Evolutionary conservation across 176 grass and related monocot species (phyloP), one percentile per base, ranked within the genome.

Genomic region (Eremochloa ophiuroides): DNA sequence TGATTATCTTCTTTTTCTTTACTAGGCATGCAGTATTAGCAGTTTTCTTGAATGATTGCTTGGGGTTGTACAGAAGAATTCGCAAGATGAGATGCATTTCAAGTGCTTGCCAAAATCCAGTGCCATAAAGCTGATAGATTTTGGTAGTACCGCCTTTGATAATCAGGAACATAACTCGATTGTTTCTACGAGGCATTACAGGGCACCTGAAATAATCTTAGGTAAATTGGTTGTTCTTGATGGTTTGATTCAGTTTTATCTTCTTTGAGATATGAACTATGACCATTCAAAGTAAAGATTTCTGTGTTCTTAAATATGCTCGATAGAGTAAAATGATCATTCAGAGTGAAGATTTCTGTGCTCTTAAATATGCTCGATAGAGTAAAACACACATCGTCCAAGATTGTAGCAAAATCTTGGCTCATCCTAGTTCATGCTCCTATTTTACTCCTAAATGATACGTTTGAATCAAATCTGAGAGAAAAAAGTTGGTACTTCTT

Each of bases 131-230:
- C 86, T 98, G 84, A 98, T 98, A 91, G 96, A 98, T 93, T 95
- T 98, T 91, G 96, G 96, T 81, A 98, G 92, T 87, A 91, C 96
- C 3, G 90, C 90, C 80, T 95, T 88, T 89, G 90, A 98, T 87
- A 89, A 91, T 80, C 81, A 83, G 74, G 81, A 91, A 31, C 90
- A 93, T 92, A 91, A 47, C 75, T 95, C 86, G 41, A 95, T 98
- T 91, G 96, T 98, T 89, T 98, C 96, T 73, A 98, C 96, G 42
- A 95, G 96, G 88, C 96, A 98, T 91, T 98, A 98, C 88, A 93
- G 96, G 79, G 96, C 96, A 79, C 96, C 96, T 86, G 96, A 98
- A 98, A 87, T 98, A 48, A 95, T 98, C 65, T 95, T 98, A 95
- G 96, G 96, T 98, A 95, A 88, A 75, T 82, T 62, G 64, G 85